Percentiles rank a stretch among this genome's conserved stretches.
Evolutionary conservation across 2,329 filamentous ascomycete genomes (phyloP).

Genomic region (Aspergillus sojae): DNA sequence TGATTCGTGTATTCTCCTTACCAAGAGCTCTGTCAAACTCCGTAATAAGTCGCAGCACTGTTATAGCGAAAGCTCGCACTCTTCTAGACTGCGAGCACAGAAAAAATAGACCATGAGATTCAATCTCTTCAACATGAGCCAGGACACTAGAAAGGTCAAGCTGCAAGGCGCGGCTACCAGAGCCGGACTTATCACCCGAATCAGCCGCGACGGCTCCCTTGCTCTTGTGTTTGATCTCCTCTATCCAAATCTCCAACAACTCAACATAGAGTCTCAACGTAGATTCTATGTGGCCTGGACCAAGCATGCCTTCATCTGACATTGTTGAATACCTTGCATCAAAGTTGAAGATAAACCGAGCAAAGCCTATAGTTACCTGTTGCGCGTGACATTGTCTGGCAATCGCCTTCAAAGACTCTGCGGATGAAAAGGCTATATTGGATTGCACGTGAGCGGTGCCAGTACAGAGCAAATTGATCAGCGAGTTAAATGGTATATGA

Average conservation of each 20-base stretch:
- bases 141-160: constrained; percentile 86
- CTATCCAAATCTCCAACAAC: constrained; percentile 93
- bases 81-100: constrained; percentile 91
- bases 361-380: constrained; percentile 94
- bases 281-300: constrained; percentile 89
- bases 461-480: constrained; percentile 94
- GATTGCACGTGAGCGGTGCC: constrained; percentile 93
- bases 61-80: constrained; percentile 88
- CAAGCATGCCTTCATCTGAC: constrained; percentile 96
- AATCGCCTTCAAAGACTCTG: constrained; percentile 91
- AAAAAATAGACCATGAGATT: constrained; percentile 96
- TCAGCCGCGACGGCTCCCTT: constrained; percentile 68
- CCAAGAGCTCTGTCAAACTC: constrained; percentile 91
- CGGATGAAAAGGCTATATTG: constrained; percentile 89
- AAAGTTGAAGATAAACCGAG: constrained; percentile 97
- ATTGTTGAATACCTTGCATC: constrained; percentile 97
- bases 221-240: constrained; percentile 87
- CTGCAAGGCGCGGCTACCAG: constrained; percentile 73
- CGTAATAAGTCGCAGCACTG: constrained; percentile 84
- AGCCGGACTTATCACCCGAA: constrained; percentile 61
- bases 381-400: constrained; percentile 91
- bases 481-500: constrained; percentile 86
- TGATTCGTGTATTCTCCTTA: constrained; percentile 78
- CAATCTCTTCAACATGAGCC: constrained; percentile 93
- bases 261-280: constrained; percentile 92